Base-by-base conservation (phyloP, 306 rosid genomes). In the Sicyos edulis region DNA sequence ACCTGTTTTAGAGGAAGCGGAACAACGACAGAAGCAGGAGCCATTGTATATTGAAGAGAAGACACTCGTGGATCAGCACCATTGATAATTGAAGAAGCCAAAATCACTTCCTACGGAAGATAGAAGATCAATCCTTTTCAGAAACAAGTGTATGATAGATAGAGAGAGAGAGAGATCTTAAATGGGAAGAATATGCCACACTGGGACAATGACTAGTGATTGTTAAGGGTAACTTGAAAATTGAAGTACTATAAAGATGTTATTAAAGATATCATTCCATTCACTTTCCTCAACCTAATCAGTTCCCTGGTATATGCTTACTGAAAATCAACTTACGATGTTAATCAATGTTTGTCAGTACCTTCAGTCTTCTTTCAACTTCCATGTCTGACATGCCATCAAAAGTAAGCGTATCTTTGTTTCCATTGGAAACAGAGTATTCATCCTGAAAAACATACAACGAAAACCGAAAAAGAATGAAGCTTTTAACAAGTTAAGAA, bases 311-410 rank as follows among this genome's bases (percentile, higher is more conserved):
- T 49, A 68, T 68, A 24, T 11, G 45, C 57, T 24, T 24, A 49
- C 16, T 68, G 73, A 24, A 49, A 49, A 16, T 47, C 20, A 7
- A 68, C 44, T 37, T 54, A 54, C 15, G 8, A 75, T 71, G 52
- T 32, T 70, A 9, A 74, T 24, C 55, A 37, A 37, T 49, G 70
- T 72, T 57, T 59, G 49, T 64, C 67, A 74, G 54, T 85, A 91
- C 99, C 99, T 91, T 95, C 44, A 91, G 78, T 74, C 92, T 85
- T 81, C 89, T 89, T 75, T 91, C 97, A 73, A 89, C 89, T 78
- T 95, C 99, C 24, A 83, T 79, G 78, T 95, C 99, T 47, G 92
- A 80, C 91, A 89, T 85, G 75, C 97, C 96, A 85, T 95, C 99
- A 77, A 87, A 85, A 79, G 79, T 47, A 70, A 85, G 80, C 9